Evolutionary conservation across 2,329 filamentous ascomycete species (phyloP), one percentile per base, ranked within the genome.

Genomic region (Penicillium sp.): DNA sequence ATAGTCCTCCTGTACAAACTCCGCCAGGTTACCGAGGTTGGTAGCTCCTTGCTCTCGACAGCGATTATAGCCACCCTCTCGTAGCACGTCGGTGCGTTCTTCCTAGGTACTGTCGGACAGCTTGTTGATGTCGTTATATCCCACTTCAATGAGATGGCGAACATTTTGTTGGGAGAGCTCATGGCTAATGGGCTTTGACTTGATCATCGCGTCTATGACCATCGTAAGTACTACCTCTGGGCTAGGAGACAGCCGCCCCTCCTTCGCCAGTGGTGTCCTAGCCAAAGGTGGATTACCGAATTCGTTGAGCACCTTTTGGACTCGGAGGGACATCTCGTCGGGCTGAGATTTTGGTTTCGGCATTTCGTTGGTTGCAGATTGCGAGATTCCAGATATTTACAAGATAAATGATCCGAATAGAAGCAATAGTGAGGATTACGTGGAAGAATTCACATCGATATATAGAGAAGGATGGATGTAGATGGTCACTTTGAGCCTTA

Each of bases 1-100:
- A 50, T 73, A 75, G 48, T 68, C 63, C 13, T 61, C 56, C 28
- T 61, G 49, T 1, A 75, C 50, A 7, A 71, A 56, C 4, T 65
- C 51, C 2, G 66, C 69, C 29, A 74, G 54, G 7, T 70, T 62
- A 3, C 69, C 71, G 18, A 74, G 52, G 40, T 64, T 67, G 7
- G 69, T 74, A 3, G 72, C 69, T 6, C 67, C 68, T 50, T 70
- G 70, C 49, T 75, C 73, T n/a, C 67, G 60, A 52, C 73, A 74
- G 9, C 69, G 68, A 35, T 69, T 73, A 46, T 74, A 74, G 0
- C 72, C 72, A 3, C 71, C 71, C 18, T 73, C 60, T 27, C 65
- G 67, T 23, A 75, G 53, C 1, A 72, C 62, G 40, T 65, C 54
- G 1, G 69, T 71, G 27, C 69, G 60, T 40, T 73, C 70, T 34